Base-by-base conservation (phyloP, 148 eudicot genomes). In the Cornus florida region DNA sequence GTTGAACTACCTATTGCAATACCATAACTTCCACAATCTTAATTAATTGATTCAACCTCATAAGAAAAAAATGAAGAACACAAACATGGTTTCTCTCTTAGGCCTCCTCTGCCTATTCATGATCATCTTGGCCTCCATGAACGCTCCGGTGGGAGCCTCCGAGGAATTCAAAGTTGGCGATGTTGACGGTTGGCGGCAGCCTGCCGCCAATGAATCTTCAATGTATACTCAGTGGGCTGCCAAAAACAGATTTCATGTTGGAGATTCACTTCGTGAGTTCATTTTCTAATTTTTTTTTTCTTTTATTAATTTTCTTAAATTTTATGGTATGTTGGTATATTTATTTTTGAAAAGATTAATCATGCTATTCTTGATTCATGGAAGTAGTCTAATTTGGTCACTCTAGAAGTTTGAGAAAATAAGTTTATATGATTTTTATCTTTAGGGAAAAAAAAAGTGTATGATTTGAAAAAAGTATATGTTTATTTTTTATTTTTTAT, bases 261-360 rank as follows among this genome's bases (percentile, higher is more conserved):
- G 94, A 64, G 96, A 94, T 78, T 79, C 92, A 0, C 87, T 94
- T 19, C 84, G 98, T 94, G 72, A 83, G 96, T 43, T 43, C 8
- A 43, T 43, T 86, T 78, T 71, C 38, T 23, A 2, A 12, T 4
- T 11, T 33, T 46, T 7, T 1, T 43, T 23, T 22, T 0, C 38
- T 19, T 31, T 7, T 59, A 28, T 28, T 28, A n/a, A n/a, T 17
- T 6, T 41, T 41, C 5, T 41, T 41, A 2, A 41, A 2, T 5
- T 41, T 41, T 50, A 41, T 9, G 23, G 3, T 53, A 41, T 53
- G 59, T 53, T 53, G 46, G 46, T 8, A 41, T 41, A 2, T 41
- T 41, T 41, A 8, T 53, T 53, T 53, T 53, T 1, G 6, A 14
- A 53, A 53, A 53, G 1, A 53, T 53, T 53, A 53, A 10, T 10